Base-by-base conservation (phyloP, 2,329 filamentous ascomycete genomes). In the Lachnellula suecica region DNA sequence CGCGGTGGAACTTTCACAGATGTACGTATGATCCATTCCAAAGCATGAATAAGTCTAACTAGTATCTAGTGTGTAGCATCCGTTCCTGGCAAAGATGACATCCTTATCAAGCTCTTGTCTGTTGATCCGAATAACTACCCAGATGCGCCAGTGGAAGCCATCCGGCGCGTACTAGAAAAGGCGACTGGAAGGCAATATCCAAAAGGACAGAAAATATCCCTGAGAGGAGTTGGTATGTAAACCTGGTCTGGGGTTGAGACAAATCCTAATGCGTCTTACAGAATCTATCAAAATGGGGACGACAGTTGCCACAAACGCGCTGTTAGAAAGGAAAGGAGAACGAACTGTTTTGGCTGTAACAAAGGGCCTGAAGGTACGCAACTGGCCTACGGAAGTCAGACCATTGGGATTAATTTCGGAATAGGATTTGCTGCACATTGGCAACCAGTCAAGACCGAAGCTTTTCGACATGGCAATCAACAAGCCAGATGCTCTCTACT, bases 111-210 rank as follows among this genome's bases (percentile, higher is more conserved):
- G 73, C 82, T 96, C 2, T 82, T 96, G 17, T 96, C 91, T 2
- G 91, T 93, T 64, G 92, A 96, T 68, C 92, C 92, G 2, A 79
- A 83, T 51, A 96, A 96, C 74, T 97, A 97, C 73, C 79, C 85
- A 15, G 92, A 97, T 75, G 92, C 92, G 11, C 92, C 92, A 81
- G 27, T 85, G 66, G 84, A 84, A 63, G 85, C 82, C 51, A 89
- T 89, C 63, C 79, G 86, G 13, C 76, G 84, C 9, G 73, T 88
- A 1, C 74, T 87, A 25, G 80, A 79, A 41, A 77, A 71, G 34
- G 84, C 85, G 67, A 79, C 77, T 2, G 77, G 78, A 52, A 74
- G 74, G 51, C 77, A 82, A 27, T 84, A 85, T 34, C 81, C 81
- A 8, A 76, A 83, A 48, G 83, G 82, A n/a, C 70, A 84, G 63